Evolutionary conservation across 139 green algal species (phyloP), one percentile per base, ranked within the genome.

Genomic region (Coccomyxa sp.): DNA sequence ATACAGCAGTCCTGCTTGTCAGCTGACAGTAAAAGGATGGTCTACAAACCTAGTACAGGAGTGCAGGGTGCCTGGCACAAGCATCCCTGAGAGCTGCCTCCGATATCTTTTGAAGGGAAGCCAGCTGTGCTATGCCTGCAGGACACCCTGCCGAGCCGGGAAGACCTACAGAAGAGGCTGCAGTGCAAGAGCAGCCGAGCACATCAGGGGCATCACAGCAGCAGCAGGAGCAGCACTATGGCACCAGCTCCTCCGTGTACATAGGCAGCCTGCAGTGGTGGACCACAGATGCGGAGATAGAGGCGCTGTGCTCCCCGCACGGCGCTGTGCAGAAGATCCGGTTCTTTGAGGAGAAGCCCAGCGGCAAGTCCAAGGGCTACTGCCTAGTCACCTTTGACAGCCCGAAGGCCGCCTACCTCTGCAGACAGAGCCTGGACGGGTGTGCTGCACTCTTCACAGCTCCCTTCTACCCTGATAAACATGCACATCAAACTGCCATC

Each of bases 211-310:
- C 50, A 64, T 14, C 50, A 18, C 50, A 64, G 18, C 14, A 64
- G 14, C 50, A 18, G 18, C 14, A 14, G 64, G 31, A 72, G 64
- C 64, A 22, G 24, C 6, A 22, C 7, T 35, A 35, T 35, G 31
- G n/a, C 24, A 36, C n/a, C 7, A 4, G 2, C 18, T 22, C 71
- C 40, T 81, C 89, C 0, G 80, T 98, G 7, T 97, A 95, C 78
- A 76, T 98, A 7, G 85, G 85, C 50, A 95, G 95, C 69, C 84
- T 98, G 76, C 86, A 94, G 31, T 98, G 95, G 95, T 98, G 95
- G 95, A 97, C 95, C 0, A 97, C 91, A 6, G 95, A 98, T 78
- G 89, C 81, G 6, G 90, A 97, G n/a, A 69, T 98, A n/a, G 95
- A 98, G 85, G 40, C 73, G 27, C 76, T 86, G 16, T 91, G 82